These are phyloP conservation scores for Phaeosphaeriaceae sp. DNA, from an alignment of 2,329 filamentous ascomycete genomes.

Conservation along the genomic window DNA sequence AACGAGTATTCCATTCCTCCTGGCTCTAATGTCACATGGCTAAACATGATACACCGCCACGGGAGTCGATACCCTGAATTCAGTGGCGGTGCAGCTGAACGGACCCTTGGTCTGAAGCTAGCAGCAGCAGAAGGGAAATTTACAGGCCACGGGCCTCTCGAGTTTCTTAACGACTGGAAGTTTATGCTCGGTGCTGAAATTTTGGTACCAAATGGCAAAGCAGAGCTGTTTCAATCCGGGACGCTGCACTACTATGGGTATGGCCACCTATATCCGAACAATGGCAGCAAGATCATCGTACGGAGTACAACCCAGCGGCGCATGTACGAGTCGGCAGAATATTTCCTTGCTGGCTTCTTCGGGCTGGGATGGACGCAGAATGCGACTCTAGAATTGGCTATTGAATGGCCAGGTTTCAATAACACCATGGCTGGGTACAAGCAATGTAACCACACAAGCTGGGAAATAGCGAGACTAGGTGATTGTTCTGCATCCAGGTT, in stretches of 20 bases:
- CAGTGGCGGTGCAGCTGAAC: slow-evolving; percentile 60
- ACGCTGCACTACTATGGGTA: slow-evolving; percentile 77
- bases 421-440: slow-evolving; percentile 73
- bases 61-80: slow-evolving; percentile 74
- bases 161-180: slow-evolving; percentile 72
- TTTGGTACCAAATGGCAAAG: slow-evolving; percentile 72
- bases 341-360: slow-evolving; percentile 81
- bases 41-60: slow-evolving; percentile 76
- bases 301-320: slow-evolving; percentile 78
- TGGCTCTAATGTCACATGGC: slow-evolving; percentile 71
- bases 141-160: slow-evolving; percentile 64
- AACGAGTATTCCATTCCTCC: slow-evolving; percentile 72
- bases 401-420: slow-evolving; percentile 69
- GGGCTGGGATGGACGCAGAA: slow-evolving; percentile 76
- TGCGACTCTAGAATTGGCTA: slow-evolving; percentile 73
- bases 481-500: slow-evolving; percentile 17
- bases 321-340: slow-evolving; percentile 78
- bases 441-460: slow-evolving; percentile 68
- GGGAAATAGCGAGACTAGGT: slow-evolving; percentile 56
- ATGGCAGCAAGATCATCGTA: slow-evolving; percentile 73
- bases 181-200: slow-evolving; percentile 75
- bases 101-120: slow-evolving; percentile 63
- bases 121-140: slow-evolving; percentile 61
- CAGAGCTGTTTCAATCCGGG: slow-evolving; percentile 75
- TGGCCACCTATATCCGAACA: slow-evolving; percentile 69